Evolutionary conservation across 2,329 filamentous ascomycete genomes (phyloP).

Genomic region (Talaromyces funiculosus): DNA sequence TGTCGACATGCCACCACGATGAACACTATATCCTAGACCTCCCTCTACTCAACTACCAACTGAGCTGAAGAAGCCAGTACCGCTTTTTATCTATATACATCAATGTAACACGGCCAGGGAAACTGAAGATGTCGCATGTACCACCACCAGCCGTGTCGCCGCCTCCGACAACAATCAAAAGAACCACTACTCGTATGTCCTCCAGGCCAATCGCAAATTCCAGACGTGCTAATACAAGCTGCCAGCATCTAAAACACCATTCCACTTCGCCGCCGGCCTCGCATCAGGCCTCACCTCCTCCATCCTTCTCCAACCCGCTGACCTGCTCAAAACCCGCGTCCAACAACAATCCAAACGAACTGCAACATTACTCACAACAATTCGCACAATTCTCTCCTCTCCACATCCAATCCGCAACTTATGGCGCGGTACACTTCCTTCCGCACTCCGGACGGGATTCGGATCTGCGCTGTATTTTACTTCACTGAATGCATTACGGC

Average conservation of each 20-base stretch:
- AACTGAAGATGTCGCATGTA: conserved; percentile 4
- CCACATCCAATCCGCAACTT: conserved; percentile 65
- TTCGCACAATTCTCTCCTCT: conserved; percentile 63
- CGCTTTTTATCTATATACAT: background rate
- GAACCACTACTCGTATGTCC: conserved; percentile 8
- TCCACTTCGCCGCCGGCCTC: conserved; percentile 85
- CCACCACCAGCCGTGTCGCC: conserved; percentile 4
- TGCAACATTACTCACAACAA: conserved; percentile 61
- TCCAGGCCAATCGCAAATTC: background rate
- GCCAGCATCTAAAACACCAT: conserved; percentile 46
- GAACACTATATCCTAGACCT: background rate
- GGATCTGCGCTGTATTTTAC: conserved; percentile 94
- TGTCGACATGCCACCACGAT: background rate
- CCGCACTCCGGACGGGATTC: conserved; percentile 85
- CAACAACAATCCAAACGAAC: conserved; percentile 77
- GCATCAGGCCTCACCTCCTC: conserved; percentile 82
- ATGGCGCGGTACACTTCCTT: conserved; percentile 90
- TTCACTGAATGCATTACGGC: conserved; percentile 75
- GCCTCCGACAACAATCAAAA: background rate
- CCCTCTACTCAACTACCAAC: background rate
- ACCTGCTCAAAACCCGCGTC: conserved; percentile 92
- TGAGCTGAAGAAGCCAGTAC: background rate
- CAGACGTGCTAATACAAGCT: background rate
- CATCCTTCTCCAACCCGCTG: conserved; percentile 85
- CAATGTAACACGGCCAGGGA: background rate